Conservation (phyloP, 2,329 filamentous ascomycete species). For the Tothia fuscella region DNA sequence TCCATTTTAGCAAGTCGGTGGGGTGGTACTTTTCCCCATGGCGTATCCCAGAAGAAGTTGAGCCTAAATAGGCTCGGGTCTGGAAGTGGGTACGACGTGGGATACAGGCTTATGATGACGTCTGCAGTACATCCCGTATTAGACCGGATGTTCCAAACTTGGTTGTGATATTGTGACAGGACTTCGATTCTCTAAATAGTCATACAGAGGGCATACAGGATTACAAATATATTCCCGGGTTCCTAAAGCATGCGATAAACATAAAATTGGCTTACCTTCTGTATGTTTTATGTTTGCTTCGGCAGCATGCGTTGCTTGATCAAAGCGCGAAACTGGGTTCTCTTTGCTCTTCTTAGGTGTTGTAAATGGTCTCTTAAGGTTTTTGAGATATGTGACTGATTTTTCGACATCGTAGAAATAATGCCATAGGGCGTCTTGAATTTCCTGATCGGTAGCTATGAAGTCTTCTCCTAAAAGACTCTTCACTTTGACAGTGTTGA, state of each 20-base stretch:
- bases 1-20: constrained; percentile 51
- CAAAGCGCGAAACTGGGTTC: constrained; percentile 27
- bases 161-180: too few relatives aligned
- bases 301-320: constrained; percentile 29
- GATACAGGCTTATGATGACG: too few relatives aligned
- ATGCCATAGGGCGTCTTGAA: constrained; percentile 85
- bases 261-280: constrained; percentile 32
- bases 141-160: too few relatives aligned
- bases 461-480: constrained; percentile 52
- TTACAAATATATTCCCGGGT: constrained; percentile 15
- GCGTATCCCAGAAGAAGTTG: constrained; percentile 73
- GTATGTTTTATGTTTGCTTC: constrained; percentile 29
- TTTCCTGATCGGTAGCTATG: constrained; percentile 55
- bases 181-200: too few relatives aligned
- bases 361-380: constrained; percentile 28
- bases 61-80: too few relatives aligned
- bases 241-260: constrained; percentile 9
- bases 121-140: too few relatives aligned
- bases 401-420: constrained; percentile 93
- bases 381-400: constrained; percentile 66
- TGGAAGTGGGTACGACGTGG: constrained; percentile 13
- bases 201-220: too few relatives aligned
- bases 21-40: constrained; percentile 66
- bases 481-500: constrained; percentile 55
- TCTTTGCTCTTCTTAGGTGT: background rate